These are phyloP conservation scores for Tolypocladium guangdongense DNA, from an alignment of 2,329 filamentous ascomycete species.

Conservation along the genomic window DNA sequence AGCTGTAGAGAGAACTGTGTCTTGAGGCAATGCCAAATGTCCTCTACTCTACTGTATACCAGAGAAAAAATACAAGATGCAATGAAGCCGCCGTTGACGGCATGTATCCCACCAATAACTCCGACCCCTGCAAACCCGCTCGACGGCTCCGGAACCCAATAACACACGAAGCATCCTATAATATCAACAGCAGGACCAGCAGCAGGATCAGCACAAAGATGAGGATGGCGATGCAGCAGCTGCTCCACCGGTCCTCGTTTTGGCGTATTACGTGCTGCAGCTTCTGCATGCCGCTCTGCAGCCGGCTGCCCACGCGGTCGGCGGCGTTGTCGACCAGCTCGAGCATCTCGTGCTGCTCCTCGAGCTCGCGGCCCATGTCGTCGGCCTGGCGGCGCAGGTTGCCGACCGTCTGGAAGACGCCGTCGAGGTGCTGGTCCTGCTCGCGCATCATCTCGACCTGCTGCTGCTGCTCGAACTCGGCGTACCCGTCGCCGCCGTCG, in stretches of 20 bases:
- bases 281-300: slow-evolving; percentile 79
- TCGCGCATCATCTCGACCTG: slow-evolving; percentile 88
- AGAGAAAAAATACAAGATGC: neutral
- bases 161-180: slow-evolving; percentile 26
- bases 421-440: slow-evolving; percentile 87
- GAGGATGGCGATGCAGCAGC: slow-evolving; percentile 81
- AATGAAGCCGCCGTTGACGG: neutral
- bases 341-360: slow-evolving; percentile 86
- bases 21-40: slow-evolving; percentile 3
- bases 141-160: neutral
- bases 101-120: neutral
- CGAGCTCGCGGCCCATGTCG: slow-evolving; percentile 91
- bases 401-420: slow-evolving; percentile 86
- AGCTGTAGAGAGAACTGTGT: neutral
- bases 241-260: slow-evolving; percentile 82
- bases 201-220: slow-evolving; percentile 83
- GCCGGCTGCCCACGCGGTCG: slow-evolving; percentile 75
- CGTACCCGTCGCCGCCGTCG: slow-evolving; percentile 52
- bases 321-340: slow-evolving; percentile 75
- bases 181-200: slow-evolving; percentile 62
- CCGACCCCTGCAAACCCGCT: neutral
- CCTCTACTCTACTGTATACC: neutral
- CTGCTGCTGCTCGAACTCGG: slow-evolving; percentile 80
- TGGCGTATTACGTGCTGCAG: slow-evolving; percentile 73
- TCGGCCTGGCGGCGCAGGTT: slow-evolving; percentile 84